These are phyloP conservation scores for Cutaneotrichosporon daszewskae DNA, from an alignment of 1,284 basidiomycete species.

Conservation along the genomic window DNA sequence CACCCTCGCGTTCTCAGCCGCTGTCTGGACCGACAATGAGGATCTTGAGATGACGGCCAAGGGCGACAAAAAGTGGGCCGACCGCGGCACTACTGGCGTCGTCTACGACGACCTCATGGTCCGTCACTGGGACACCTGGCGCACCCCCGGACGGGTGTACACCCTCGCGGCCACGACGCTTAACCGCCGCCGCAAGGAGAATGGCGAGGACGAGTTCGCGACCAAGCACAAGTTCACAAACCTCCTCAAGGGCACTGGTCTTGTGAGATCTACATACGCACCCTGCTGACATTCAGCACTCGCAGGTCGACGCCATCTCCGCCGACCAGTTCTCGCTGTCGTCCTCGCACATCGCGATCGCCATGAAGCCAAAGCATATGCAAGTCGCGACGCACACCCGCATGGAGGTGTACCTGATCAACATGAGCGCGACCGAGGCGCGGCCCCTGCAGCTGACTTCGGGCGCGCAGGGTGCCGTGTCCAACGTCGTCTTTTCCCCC, in stretches of 20 bases:
- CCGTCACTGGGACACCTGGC: slow-evolving; percentile 87
- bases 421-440: slow-evolving; percentile 16
- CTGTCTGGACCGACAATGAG: slow-evolving; percentile 63
- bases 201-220: slow-evolving; percentile 2
- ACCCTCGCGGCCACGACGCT: slow-evolving; percentile 46
- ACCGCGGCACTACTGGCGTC: slow-evolving; percentile 64
- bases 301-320: slow-evolving; percentile 69
- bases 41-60: slow-evolving; percentile 60
- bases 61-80: slow-evolving; percentile 64
- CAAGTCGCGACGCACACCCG: slow-evolving; percentile 57
- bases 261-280: slow-evolving; percentile 52
- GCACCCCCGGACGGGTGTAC: slow-evolving; percentile 59
- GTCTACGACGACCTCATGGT: slow-evolving; percentile 73
- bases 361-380: slow-evolving; percentile 70
- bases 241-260: slow-evolving; percentile 59
- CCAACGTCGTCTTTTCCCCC: slow-evolving; percentile 61
- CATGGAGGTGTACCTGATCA: slow-evolving; percentile 46
- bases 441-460: slow-evolving; percentile 56
- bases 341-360: slow-evolving; percentile 64
- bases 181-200: slow-evolving; percentile 41
- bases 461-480: slow-evolving; percentile 74
- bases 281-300: slow-evolving; percentile 17
- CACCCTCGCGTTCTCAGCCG: slow-evolving; percentile 60
- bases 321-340: slow-evolving; percentile 58
- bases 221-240: slow-evolving; percentile 52